Base-by-base conservation (phyloP, 345 rosid species). In the Hibiscus mutabilis region DNA sequence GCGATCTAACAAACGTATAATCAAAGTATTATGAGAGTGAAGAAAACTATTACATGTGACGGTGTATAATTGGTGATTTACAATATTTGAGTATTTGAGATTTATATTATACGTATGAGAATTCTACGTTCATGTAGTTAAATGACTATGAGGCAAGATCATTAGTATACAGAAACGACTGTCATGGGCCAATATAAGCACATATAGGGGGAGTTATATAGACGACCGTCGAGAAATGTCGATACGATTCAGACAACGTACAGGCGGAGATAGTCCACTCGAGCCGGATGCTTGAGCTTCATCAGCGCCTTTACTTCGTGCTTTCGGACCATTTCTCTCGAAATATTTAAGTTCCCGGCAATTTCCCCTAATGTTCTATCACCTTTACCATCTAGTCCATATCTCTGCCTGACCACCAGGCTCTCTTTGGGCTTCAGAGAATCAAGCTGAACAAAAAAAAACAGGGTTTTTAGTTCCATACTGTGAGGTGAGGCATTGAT, bases 321-420 rank as follows among this genome's bases (percentile, higher is more conserved):
- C 77, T 95, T 95, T 76, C 99, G 79, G 27, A 95, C 97, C 99
- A 95, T 95, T 81, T 95, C 99, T 77, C 99, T 86, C 0, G 99
- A 95, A 76, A 95, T 92, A 76, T 87, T 89, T 73, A 95, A 83
- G 83, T 92, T 95, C 58, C 93, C 93, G 0, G 97, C 97, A 35
- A 95, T 92, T 85, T 95, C 97, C 61, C 96, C 95, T 59, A 95
- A 55, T 18, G 99, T 88, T 75, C 99, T 83, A 60, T 89, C 96
- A 5, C 99, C 99, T 86, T 84, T 95, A 6, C 97, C 99, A 10
- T 95, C 99, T 6, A 95, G 89, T 18, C 99, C 99, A 18, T 81
- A 95, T 79, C 97, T 85, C 66, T 90, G 99, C 61, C 99, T 86
- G 71, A 95, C 78, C 73, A 95, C 99, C 67, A 92, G 73, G 79